Evolutionary conservation across 495 filamentous ascomycete genomes (phyloP).

Genomic region (Chaetomium cochliodes): DNA sequence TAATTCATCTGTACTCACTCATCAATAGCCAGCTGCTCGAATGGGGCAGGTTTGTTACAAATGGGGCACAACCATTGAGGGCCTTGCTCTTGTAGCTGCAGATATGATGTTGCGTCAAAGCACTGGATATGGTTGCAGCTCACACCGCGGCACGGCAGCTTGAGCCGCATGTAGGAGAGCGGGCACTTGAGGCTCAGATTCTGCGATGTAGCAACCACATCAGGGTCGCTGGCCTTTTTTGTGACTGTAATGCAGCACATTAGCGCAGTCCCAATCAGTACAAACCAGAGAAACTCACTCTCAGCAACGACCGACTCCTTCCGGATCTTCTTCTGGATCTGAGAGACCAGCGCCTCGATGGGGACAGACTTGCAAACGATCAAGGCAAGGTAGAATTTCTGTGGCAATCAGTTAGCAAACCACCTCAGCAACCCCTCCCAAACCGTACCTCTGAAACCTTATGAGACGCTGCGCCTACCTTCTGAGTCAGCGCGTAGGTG

Average conservation of each 20-base stretch:
- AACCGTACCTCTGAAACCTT: constrained; percentile 11
- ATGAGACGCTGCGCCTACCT: constrained; percentile 51
- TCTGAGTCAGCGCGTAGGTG: constrained; percentile 88
- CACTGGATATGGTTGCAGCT: constrained; percentile 88
- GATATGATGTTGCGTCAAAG: constrained; percentile 90
- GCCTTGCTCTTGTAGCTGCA: constrained; percentile 92
- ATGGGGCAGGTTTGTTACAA: constrained; percentile 79
- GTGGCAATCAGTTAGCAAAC: constrained; percentile 4
- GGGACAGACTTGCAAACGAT: constrained; percentile 72
- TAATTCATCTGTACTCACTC: constrained; percentile 56
- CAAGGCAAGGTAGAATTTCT: constrained; percentile 76
- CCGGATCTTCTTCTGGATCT: constrained; percentile 70
- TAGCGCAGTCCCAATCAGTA: constrained; percentile 20
- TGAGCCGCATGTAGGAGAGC: constrained; percentile 77
- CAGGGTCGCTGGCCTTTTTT: constrained; percentile 77
- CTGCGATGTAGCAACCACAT: constrained; percentile 82
- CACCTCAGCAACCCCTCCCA: constrained; percentile 2
- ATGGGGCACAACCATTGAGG: constrained; percentile 94
- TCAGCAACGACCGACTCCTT: constrained; percentile 80
- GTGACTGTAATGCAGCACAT: constrained; percentile 55
- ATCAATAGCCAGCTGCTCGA: constrained; percentile 79
- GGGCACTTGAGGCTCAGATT: constrained; percentile 92
- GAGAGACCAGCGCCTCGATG: constrained; percentile 67
- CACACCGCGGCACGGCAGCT: constrained; percentile 73
- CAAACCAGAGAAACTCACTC: constrained; percentile 56